Base-by-base conservation (phyloP, 2,329 filamentous ascomycete genomes). In the Herpotrichia juniperi region DNA sequence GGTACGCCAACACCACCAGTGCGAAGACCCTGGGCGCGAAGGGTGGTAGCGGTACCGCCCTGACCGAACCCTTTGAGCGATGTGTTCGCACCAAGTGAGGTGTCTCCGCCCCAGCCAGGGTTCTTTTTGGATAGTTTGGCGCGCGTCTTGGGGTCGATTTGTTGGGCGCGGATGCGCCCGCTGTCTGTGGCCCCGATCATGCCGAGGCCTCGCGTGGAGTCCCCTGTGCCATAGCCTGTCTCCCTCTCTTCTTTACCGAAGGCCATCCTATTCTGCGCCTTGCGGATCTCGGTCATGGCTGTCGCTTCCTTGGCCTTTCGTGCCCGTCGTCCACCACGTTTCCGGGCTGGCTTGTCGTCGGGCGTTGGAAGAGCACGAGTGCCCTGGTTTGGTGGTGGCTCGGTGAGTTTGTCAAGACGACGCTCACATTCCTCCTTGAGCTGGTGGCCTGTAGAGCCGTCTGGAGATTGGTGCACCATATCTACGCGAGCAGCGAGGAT, bases 191-290 rank as follows among this genome's bases (percentile, higher is more conserved):
- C 87, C 1, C 94, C 94, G 57, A 99, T 93, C 94, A 97, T 97
- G 50, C 94, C 94, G 73, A 99, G 79, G 24, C 94, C 94, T 54
- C 88, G 87, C 0, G 93, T 96, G 49, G 85, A 85, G 62, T 96
- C 92, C 45, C 92, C 91, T 1, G 86, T 86, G 30, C 92, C 93
- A 71, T 96, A 97, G 26, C 93, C 93, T 1, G 94, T 87, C 74
- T 99, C 94, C 64, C 86, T 88, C 75, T 99, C 94, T 74, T 97
- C 93, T 72, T 96, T 94, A 52, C 93, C 93, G 68, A 99, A 99
- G 0, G 88, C 91, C 84, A 99, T 88, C 48, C 94, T 86, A 77
- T 99, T 99, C 76, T 97, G 94, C 4, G 92, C 92, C 74, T 97
- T 97, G 59, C 93, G 87, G 25, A 99, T 80, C 49, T 99, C 94